Evolutionary conservation across 2,329 filamentous ascomycete species (phyloP).

Genomic region (Tolypocladium paradoxum): DNA sequence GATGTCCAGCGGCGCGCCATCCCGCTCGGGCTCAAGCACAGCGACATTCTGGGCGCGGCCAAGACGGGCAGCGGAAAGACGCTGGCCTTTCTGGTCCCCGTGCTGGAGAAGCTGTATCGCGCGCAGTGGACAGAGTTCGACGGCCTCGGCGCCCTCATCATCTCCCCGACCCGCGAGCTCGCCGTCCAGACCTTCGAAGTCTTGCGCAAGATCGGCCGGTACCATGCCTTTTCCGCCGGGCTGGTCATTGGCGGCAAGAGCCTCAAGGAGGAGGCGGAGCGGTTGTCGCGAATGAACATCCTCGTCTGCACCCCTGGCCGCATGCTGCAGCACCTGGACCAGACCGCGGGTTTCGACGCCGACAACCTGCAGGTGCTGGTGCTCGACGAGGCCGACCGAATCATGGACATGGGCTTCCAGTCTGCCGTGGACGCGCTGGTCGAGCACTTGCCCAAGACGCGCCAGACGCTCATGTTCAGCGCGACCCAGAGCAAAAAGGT

Average conservation of each 20-base stretch:
- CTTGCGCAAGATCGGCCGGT: constrained; percentile 75
- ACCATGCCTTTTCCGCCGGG: constrained; percentile 85
- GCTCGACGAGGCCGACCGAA: constrained; percentile 89
- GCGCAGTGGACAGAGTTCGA: constrained; percentile 84
- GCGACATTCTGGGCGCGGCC: constrained; percentile 84
- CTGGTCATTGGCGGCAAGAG: constrained; percentile 90
- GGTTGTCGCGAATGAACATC: constrained; percentile 89
- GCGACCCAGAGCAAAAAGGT: constrained; percentile 94
- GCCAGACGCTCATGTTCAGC: constrained; percentile 91
- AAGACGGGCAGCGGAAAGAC: constrained; percentile 96
- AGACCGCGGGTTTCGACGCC: constrained; percentile 81
- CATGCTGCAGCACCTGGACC: constrained; percentile 91
- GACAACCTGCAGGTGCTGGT: constrained; percentile 89
- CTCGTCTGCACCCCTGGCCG: constrained; percentile 89
- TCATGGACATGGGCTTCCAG: constrained; percentile 97
- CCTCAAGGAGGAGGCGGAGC: constrained; percentile 74
- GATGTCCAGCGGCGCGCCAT: constrained; percentile 89
- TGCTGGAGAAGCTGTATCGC: constrained; percentile 86
- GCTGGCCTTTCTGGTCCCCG: constrained; percentile 80
- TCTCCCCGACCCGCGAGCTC: constrained; percentile 88
- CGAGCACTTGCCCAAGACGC: constrained; percentile 73
- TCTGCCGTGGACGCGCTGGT: constrained; percentile 82
- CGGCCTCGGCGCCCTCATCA: constrained; percentile 82
- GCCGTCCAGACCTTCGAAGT: constrained; percentile 97
- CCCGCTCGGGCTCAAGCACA: constrained; percentile 72